Base-by-base conservation (phyloP, 2,329 filamentous ascomycete species). In the Biscogniauxia mediterranea region DNA sequence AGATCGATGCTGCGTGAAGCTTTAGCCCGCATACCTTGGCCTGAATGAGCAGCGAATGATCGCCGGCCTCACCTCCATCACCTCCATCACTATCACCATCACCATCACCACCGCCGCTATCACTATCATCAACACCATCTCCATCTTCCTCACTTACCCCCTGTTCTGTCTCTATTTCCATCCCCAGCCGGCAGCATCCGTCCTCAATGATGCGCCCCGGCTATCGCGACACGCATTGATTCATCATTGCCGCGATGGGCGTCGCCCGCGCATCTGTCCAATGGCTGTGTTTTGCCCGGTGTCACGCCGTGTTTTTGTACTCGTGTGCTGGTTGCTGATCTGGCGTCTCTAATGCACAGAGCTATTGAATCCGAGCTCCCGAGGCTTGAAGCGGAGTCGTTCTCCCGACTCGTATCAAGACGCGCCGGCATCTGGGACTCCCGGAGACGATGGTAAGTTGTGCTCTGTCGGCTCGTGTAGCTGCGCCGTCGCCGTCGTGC, bases 331-430 rank as follows among this genome's bases (percentile, higher is more conserved):
- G 62, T 68, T 66, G 58, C 70, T 72, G 60, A 71, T 59, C 61
- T 63, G 49, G 57, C 58, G 56, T 52, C 32, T 65, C 58, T 70
- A 55, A 69, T 67, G 60, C 61, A 78, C 71, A 83, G 86, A 79
- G 77, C 76, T 78, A 76, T 80, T 78, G 75, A 78, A 78, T 69
- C 80, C 76, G 81, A 79, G 74, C 77, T 72, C 88, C 67, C 88
- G 91, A 75, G 90, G 90, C 69, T 80, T 89, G 70, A 96, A 96
- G 81, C 86, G 92, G 76, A 90, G 86, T 81, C 88, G 90, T 67
- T 93, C 92, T 67, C 89, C 90, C 70, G 86, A 90, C 70, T 79
- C 76, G 62, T 86, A 87, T 78, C 83, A 81, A 75, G 84, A 87
- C 73, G 75, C 80, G 67, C 78, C 78, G 59, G 68, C 76, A 62